Evolutionary conservation across 306 rosid genomes (phyloP).

Genomic region (Argentina anserina): DNA sequence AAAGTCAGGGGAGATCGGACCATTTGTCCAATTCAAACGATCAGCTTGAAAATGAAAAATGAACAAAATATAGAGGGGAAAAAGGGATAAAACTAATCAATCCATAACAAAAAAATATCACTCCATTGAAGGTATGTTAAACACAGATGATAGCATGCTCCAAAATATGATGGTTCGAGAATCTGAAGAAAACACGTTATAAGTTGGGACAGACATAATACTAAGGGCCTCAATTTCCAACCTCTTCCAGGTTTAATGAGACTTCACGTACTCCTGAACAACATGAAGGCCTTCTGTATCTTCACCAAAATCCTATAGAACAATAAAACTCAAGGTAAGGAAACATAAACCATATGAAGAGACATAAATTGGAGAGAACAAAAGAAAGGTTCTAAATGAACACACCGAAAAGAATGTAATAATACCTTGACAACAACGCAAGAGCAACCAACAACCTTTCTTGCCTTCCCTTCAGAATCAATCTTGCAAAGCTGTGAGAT

Average conservation of each 20-base stretch:
- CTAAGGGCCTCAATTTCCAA: conserved; percentile 1
- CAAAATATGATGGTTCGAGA: not conserved
- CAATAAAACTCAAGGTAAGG: not conserved
- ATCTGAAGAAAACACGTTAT: not conserved
- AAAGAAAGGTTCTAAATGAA: not conserved
- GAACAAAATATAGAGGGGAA: not conserved
- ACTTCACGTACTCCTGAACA: conserved; percentile 44
- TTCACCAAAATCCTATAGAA: conserved; percentile 39
- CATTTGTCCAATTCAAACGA: not conserved
- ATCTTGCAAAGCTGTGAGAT: conserved; percentile 64
- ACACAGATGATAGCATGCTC: not conserved
- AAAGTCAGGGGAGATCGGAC: not conserved
- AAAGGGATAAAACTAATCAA: not conserved
- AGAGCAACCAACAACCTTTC: conserved; percentile 54
- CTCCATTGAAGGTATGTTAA: not conserved
- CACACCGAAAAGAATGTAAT: not conserved
- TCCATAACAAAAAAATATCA: not conserved
- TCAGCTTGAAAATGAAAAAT: not conserved
- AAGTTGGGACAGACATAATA: not conserved
- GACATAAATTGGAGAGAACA: not conserved
- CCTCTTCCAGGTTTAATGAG: conserved; percentile 19
- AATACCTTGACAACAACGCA: conserved; percentile 79
- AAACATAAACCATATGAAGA: not conserved
- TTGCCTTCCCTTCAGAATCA: conserved; percentile 80
- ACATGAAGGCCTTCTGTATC: conserved; percentile 41